Conservation (phyloP, 352 stramenopile species). For the Pythium aristosporum region DNA sequence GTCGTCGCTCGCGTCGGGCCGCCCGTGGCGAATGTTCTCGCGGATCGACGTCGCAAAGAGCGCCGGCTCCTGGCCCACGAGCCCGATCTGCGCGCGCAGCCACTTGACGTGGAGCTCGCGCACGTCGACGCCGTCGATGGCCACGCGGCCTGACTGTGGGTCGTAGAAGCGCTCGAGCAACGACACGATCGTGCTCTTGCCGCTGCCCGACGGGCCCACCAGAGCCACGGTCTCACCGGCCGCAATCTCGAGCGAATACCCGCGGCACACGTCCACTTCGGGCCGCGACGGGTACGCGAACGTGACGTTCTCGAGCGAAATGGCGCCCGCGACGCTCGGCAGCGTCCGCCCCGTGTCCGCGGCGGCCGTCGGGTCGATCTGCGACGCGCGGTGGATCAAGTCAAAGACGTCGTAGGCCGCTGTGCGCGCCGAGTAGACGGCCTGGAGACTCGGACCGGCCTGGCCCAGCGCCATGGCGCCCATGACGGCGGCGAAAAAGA, state of each 20-base stretch:
- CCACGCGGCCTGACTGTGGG: slow-evolving; percentile 29
- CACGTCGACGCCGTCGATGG: slow-evolving; percentile 38
- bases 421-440: slow-evolving; percentile 26
- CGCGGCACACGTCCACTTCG: slow-evolving; percentile 23
- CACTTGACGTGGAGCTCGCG: slow-evolving; percentile 62
- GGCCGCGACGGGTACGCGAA: slow-evolving; percentile 41
- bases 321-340: slow-evolving; percentile 35
- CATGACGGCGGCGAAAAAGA: slow-evolving; percentile 42
- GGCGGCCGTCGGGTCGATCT: slow-evolving; percentile 28
- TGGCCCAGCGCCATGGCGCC: slow-evolving; percentile 40
- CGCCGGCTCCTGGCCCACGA: slow-evolving; percentile 87
- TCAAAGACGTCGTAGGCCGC: slow-evolving; percentile 37
- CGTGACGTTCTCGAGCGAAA: slow-evolving; percentile 67
- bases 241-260: slow-evolving; percentile 30
- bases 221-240: slow-evolving; percentile 42
- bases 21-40: slow-evolving; percentile 18
- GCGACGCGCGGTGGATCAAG: slow-evolving; percentile 34
- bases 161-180: slow-evolving; percentile 92
- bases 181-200: slow-evolving; percentile 86
- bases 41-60: slow-evolving; percentile 29
- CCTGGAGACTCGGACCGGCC: slow-evolving; percentile 33
- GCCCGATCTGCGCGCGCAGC: slow-evolving; percentile 78
- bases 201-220: slow-evolving; percentile 38
- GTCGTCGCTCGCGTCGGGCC: slow-evolving; percentile 11
- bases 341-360: slow-evolving; percentile 27